These are phyloP conservation scores for Colletotrichum sublineola DNA, from an alignment of 2,329 filamentous ascomycete species.

Conservation along the genomic window DNA sequence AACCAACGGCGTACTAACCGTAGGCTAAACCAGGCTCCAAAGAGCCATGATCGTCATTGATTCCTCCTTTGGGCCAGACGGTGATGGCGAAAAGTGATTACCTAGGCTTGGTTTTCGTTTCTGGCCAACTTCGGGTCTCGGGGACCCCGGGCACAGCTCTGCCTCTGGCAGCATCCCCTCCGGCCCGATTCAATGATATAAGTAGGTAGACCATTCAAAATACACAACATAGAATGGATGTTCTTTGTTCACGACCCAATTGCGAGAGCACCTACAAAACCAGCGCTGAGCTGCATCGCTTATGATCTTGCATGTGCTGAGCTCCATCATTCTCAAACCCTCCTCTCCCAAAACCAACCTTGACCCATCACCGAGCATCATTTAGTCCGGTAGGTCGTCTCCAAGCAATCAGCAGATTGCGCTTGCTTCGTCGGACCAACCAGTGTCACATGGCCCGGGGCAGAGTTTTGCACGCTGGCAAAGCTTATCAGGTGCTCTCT, in stretches of 20 bases:
- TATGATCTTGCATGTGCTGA: neutral
- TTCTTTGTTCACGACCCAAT: neutral
- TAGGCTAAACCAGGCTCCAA: neutral
- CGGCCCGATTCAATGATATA: neutral
- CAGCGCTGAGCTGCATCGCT: neutral
- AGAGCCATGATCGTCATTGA: neutral
- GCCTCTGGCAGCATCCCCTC: neutral
- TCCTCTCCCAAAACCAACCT: neutral
- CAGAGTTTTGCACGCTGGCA: neutral
- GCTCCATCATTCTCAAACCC: too few species aligned
- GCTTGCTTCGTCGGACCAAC: neutral
- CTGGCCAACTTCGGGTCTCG: neutral
- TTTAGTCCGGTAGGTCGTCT: too few species aligned
- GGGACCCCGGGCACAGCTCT: neutral
- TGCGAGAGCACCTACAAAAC: neutral
- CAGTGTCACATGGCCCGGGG: neutral
- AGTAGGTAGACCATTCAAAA: neutral
- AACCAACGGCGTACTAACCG: neutral
- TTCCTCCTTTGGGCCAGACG: neutral
- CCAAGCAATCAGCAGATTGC: neutral
- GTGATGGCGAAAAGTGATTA: neutral
- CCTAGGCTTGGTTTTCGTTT: neutral
- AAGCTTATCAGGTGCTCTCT: neutral
- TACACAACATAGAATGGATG: neutral
- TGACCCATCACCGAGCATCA: neutral